Evolutionary conservation across 2,329 filamentous ascomycete genomes (phyloP).

Genomic region (Blastomyces parvus): DNA sequence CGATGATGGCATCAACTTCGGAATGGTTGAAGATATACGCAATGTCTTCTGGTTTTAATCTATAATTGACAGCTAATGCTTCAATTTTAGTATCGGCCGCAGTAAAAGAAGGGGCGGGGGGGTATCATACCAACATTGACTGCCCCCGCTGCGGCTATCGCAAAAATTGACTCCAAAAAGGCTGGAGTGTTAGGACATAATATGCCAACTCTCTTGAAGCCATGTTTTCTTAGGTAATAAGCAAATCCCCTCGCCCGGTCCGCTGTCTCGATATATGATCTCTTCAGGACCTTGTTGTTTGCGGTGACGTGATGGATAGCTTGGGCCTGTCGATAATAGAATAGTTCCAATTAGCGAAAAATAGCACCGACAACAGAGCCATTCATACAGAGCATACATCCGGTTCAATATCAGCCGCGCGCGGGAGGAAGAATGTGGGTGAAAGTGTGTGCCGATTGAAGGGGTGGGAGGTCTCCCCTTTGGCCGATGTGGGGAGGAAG

Average conservation of each 20-base stretch:
- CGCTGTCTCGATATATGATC: constrained; percentile 71
- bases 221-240: constrained; percentile 71
- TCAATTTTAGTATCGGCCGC: not conserved
- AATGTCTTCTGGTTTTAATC: constrained; percentile 75
- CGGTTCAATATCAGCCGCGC: constrained; percentile 81
- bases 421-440: constrained; percentile 76
- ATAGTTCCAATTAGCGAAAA: constrained; percentile 2
- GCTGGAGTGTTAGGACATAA: constrained; percentile 88
- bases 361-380: not conserved
- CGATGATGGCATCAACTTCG: constrained; percentile 78
- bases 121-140: constrained; percentile 55
- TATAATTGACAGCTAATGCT: constrained; percentile 53
- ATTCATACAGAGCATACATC: constrained; percentile 39
- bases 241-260: constrained; percentile 80
- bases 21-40: constrained; percentile 82
- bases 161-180: constrained; percentile 84
- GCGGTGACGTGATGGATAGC: constrained; percentile 80
- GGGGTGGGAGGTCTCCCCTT: constrained; percentile 20
- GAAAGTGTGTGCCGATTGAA: constrained; percentile 52
- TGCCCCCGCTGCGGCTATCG: constrained; percentile 69
- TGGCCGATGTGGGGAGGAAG: constrained; percentile 21
- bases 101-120: not conserved
- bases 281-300: constrained; percentile 62
- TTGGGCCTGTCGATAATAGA: constrained; percentile 44
- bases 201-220: constrained; percentile 69